These are phyloP conservation scores for Neonectria neomacrospora DNA, from an alignment of 2,329 filamentous ascomycete genomes.

Conservation along the genomic window DNA sequence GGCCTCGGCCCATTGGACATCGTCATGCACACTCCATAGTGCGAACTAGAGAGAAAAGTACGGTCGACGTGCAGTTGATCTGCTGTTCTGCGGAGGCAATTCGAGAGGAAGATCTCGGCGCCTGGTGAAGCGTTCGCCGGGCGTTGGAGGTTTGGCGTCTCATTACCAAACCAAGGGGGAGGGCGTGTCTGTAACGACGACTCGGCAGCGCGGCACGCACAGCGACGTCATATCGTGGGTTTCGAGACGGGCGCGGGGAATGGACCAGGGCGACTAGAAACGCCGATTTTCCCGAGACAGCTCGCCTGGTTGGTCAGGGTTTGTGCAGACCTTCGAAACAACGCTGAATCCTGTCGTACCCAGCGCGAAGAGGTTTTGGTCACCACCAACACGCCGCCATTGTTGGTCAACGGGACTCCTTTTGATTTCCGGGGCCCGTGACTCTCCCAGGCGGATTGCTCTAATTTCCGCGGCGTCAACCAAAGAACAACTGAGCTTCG, in stretches of 20 bases:
- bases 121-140: neutral
- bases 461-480: neutral
- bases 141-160: neutral
- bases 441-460: neutral
- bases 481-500: slow-evolving; percentile 24
- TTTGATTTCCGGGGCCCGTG: slow-evolving; percentile 24
- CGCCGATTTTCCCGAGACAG: slow-evolving; percentile 43
- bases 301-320: slow-evolving; percentile 23
- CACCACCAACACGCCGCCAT: slow-evolving; percentile 7
- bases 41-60: neutral
- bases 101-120: slow-evolving; percentile 3
- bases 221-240: slow-evolving; percentile 41
- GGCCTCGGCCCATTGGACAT: slow-evolving; percentile 10
- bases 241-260: slow-evolving; percentile 36
- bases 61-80: slow-evolving; percentile 15
- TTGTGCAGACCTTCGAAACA: slow-evolving; percentile 18
- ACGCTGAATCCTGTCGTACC: slow-evolving; percentile 1
- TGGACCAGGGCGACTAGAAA: slow-evolving; percentile 31
- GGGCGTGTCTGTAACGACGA: slow-evolving; percentile 22
- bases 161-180: neutral
- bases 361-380: slow-evolving; percentile 10
- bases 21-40: slow-evolving; percentile 9
- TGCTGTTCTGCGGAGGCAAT: slow-evolving; percentile 5
- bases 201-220: slow-evolving; percentile 45
- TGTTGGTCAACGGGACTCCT: neutral